These are phyloP conservation scores for Vanderwaltozyma verrucispora DNA, from an alignment of 805 yeast genomes.

Conservation along the genomic window DNA sequence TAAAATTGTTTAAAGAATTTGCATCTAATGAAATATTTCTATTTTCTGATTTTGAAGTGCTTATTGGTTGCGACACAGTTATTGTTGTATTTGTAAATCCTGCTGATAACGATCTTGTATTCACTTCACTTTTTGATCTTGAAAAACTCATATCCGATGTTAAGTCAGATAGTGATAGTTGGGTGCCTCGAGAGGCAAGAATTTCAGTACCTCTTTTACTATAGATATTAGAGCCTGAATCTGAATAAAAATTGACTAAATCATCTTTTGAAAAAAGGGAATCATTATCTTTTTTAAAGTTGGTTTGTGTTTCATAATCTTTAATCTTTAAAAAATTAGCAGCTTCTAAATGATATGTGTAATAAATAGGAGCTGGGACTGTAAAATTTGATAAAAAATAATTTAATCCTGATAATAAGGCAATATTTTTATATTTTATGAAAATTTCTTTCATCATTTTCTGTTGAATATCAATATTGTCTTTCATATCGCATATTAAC, in stretches of 20 bases:
- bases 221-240: conserved; percentile 21
- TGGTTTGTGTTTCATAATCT: conserved; percentile 20
- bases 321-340: conserved; percentile 18
- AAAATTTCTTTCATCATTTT: conserved; percentile 18
- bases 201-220: conserved; percentile 24
- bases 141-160: conserved; percentile 8
- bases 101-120: conserved; percentile 1
- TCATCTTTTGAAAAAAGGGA: conserved; percentile 20
- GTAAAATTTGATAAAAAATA: conserved; percentile 16
- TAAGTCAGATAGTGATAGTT: conserved; percentile 18
- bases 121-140: conserved; percentile 1
- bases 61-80: background rate
- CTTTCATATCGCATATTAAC: conserved; percentile 6
- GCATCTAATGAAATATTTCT: background rate
- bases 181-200: conserved; percentile 12
- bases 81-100: background rate
- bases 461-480: conserved; percentile 6
- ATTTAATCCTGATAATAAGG: conserved; percentile 25
- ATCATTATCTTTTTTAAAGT: conserved; percentile 10
- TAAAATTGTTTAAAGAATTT: conserved; percentile 1
- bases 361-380: conserved; percentile 15
- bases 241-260: conserved; percentile 25
- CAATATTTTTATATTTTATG: conserved; percentile 18
- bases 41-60: background rate
- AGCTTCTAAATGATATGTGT: conserved; percentile 23